Conservation (phyloP, 23 red algal genomes). For the Chondrus crispus region DNA sequence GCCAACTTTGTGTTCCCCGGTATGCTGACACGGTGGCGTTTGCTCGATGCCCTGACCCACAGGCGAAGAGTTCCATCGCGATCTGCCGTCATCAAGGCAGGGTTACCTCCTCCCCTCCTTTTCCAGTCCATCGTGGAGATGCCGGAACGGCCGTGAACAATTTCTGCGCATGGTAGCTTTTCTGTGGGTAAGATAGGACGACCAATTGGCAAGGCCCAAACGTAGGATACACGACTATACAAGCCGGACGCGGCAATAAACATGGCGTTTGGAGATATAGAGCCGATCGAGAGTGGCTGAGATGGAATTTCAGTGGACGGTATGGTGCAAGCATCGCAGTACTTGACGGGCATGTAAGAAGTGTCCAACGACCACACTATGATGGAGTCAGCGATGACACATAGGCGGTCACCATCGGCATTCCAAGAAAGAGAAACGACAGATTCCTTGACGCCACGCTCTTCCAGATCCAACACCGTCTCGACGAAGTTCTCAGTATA, state of each 20-base stretch:
- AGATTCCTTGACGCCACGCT: not conserved
- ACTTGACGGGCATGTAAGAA: conserved; percentile 2
- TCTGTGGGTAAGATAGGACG: too few species aligned
- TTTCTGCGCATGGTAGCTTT: conserved; percentile 10
- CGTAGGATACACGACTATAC: conserved; percentile 17
- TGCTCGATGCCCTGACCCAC: conserved; percentile 44
- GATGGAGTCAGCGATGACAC: conserved; percentile 41
- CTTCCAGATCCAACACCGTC: not conserved
- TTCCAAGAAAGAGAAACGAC: conserved; percentile 35
- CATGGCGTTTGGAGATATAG: conserved; percentile 24
- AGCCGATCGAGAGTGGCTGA: not conserved
- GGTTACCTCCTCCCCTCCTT: conserved; percentile 65
- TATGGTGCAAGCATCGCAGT: not conserved
- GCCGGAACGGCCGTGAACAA: conserved; percentile 64
- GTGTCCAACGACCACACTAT: conserved; percentile 36
- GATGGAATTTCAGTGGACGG: not conserved
- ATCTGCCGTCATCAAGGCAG: conserved; percentile 81
- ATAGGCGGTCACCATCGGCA: conserved; percentile 9
- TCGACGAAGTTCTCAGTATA: conserved; percentile 1
- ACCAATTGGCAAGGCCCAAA: conserved; percentile 15
- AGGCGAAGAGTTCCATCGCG: conserved; percentile 74
- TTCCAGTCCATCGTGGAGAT: conserved; percentile 79
- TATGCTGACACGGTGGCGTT: not conserved
- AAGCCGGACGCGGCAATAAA: conserved; percentile 17
- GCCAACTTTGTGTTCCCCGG: not conserved